Percentiles rank a stretch among this genome's conserved stretches.
Evolutionary conservation across 805 yeast genomes (phyloP).

Genomic region (Monosporozyma yasuniensis): DNA sequence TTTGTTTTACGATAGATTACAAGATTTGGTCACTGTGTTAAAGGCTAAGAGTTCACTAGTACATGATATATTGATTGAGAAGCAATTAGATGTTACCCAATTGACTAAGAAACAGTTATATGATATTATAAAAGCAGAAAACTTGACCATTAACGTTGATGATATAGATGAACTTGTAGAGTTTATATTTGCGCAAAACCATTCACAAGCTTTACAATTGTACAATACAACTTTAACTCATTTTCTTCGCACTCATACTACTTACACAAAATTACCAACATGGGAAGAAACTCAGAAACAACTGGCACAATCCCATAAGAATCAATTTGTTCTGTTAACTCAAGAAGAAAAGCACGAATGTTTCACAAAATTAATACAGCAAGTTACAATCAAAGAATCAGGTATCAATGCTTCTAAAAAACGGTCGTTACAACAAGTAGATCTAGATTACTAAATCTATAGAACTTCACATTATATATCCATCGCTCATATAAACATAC

Average conservation of each 20-base stretch:
- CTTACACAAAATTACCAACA: background rate
- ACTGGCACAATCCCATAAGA: background rate
- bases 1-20: conserved; percentile 64
- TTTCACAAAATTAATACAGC: background rate
- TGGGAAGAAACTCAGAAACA: conserved; percentile 9
- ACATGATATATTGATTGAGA: conserved; percentile 35
- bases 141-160: background rate
- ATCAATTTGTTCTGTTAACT: background rate
- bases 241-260: background rate
- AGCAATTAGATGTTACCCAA: background rate
- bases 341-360: background rate
- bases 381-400: background rate
- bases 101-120: background rate
- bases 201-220: background rate
- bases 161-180: background rate
- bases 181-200: background rate
- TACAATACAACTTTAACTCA: background rate
- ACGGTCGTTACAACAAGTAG: background rate
- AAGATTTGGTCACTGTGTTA: conserved; percentile 47
- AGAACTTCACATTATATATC: background rate
- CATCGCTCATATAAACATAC: no score
- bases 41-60: conserved; percentile 53
- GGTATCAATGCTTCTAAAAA: background rate
- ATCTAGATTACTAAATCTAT: background rate
- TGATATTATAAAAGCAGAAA: background rate